These are phyloP conservation scores for Leishmania martiniquensis DNA, from an alignment of 208 protist species.

Conservation along the genomic window DNA sequence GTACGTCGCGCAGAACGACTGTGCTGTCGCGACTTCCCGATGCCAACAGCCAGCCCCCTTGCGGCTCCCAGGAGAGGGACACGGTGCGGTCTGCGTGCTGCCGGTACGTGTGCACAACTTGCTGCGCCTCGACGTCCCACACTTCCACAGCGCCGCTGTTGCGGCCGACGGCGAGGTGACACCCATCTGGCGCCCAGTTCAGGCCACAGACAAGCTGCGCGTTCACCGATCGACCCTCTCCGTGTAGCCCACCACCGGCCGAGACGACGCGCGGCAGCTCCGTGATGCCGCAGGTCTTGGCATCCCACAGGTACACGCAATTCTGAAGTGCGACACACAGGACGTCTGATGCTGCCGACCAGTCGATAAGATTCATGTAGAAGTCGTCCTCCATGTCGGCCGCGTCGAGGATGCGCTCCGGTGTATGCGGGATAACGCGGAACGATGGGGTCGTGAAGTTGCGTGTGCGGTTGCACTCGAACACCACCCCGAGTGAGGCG, in stretches of 20 bases:
- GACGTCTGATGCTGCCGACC: conserved; percentile 79
- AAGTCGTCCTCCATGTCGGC: conserved; percentile 99
- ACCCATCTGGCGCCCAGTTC: conserved; percentile 93
- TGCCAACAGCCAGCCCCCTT: conserved; percentile 71
- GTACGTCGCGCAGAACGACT: conserved; percentile 96
- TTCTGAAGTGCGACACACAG: conserved; percentile 97
- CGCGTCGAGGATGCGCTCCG: conserved; percentile 98
- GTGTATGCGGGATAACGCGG: conserved; percentile 91
- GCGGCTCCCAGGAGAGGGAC: conserved; percentile 94
- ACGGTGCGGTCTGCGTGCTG: conserved; percentile 76
- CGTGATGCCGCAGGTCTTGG: conserved; percentile 90
- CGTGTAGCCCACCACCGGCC: conserved; percentile 26
- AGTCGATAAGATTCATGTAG: conserved; percentile 99
- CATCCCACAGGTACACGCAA: conserved; percentile 98
- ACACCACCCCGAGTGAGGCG: conserved; percentile 81
- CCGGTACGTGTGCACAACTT: conserved; percentile 77
- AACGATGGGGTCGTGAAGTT: conserved; percentile 87
- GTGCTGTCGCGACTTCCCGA: conserved; percentile 95
- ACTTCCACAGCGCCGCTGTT: conserved; percentile 90
- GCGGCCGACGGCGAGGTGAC: conserved; percentile 87
- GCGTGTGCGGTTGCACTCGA: conserved; percentile 72
- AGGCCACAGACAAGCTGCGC: conserved; percentile 87
- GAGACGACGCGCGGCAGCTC: conserved; percentile 74
- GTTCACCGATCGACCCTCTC: not conserved
- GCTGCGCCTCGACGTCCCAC: conserved; percentile 88